Evolutionary conservation across 805 yeast genomes (phyloP), one percentile per base, ranked within the genome.

Genomic region (Starmerella stellata): DNA sequence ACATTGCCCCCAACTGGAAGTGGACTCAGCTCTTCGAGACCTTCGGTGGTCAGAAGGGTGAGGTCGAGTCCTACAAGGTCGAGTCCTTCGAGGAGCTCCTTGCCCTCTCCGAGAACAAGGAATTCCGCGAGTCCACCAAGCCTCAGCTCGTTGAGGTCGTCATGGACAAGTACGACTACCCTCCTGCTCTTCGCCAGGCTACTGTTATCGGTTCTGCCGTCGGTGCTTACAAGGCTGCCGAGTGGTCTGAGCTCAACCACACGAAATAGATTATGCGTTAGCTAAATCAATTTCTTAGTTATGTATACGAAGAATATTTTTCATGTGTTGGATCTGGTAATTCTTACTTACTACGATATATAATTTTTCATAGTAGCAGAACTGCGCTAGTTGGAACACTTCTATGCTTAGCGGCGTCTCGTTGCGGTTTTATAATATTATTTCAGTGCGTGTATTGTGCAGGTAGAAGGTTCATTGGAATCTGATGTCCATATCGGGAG

Each of bases 1-100:
- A 83, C 50, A 75, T 85, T 42, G 71, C 75, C 54, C 76, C 77
- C 31, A 57, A 65, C 42, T 85, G 95, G 94, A 64, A 76, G 44
- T 83, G 93, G 93, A 66, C 75, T 2, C 60, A 70, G 42, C 59
- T 80, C 27, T 68, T 79, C 45, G 64, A 69, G 41, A 68, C 71
- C 15, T 77, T 85, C 46, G 50, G 56, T 14, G 56, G 59, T 8
- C 52, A 57, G 30, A 46, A 50, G 37, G 49, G 51, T 36, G 44
- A 43, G 35, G 35, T 60, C 38, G 53, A 50, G 31, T 57, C 61
- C 23, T 46, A 48, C 20, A 53, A 47, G 32, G 63, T 71, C 21
- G 44, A 52, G n/a, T 57, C 60, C 3, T 54, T 59, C 27, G 55
- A 64, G 48, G 65, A 65, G 39, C 44, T 71, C 41, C 50, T 54